These are phyloP conservation scores for Yarrowia bubula DNA, from an alignment of 805 yeast genomes.

Conservation along the genomic window DNA sequence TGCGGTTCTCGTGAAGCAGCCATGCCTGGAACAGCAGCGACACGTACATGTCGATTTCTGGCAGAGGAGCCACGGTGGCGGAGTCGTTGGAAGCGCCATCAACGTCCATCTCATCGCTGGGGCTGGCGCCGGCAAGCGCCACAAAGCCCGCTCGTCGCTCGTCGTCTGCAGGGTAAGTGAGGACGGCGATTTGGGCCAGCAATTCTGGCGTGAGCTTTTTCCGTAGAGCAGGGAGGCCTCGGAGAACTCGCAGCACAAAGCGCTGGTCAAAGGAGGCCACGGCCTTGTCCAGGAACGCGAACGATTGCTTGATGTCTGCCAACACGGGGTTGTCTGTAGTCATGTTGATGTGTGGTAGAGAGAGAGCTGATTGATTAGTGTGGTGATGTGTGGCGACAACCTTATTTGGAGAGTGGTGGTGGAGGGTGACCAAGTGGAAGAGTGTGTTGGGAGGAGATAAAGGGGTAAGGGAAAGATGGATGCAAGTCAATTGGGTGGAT, in stretches of 20 bases:
- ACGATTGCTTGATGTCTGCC: slow-evolving; percentile 41
- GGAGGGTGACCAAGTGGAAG: neutral
- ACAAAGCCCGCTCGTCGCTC: slow-evolving; percentile 38
- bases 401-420: neutral
- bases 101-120: slow-evolving; percentile 32
- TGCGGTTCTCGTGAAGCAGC: slow-evolving; percentile 61
- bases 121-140: slow-evolving; percentile 32
- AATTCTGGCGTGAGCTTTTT: slow-evolving; percentile 55
- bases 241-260: slow-evolving; percentile 77
- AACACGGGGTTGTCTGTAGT: slow-evolving; percentile 12
- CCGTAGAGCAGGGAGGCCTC: slow-evolving; percentile 77
- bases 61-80: slow-evolving; percentile 44
- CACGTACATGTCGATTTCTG: slow-evolving; percentile 77
- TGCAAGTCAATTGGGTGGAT: neutral
- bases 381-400: slow-evolving; percentile 23
- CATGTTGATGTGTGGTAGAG: slow-evolving; percentile 8
- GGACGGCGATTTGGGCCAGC: slow-evolving; percentile 54
- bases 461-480: no score
- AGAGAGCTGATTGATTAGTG: neutral
- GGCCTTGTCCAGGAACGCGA: slow-evolving; percentile 57
- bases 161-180: slow-evolving; percentile 54
- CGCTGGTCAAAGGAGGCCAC: slow-evolving; percentile 78
- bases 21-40: slow-evolving; percentile 77
- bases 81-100: slow-evolving; percentile 27
- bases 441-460: neutral